Evolutionary conservation across 495 filamentous ascomycete genomes (phyloP).

Genomic region (Bryoglossum gracile): DNA sequence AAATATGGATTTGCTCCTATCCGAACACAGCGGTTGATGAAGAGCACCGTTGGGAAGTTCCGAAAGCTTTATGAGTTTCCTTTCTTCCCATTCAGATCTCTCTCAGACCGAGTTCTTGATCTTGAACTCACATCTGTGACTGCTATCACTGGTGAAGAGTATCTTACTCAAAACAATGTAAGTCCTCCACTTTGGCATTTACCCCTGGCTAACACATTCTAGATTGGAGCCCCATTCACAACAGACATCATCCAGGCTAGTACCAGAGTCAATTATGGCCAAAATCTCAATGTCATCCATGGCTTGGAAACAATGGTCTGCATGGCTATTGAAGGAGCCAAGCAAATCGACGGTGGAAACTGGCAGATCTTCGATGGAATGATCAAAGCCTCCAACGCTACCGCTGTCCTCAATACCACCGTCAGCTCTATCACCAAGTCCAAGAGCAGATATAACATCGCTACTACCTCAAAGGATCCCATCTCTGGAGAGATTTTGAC

Average conservation of each 20-base stretch:
- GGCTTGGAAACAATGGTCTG: constrained; percentile 89
- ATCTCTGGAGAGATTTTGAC: constrained; percentile 12
- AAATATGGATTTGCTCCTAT: constrained; percentile 78
- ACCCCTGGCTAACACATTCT: background rate
- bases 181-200: constrained; percentile 6
- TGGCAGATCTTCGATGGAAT: constrained; percentile 91
- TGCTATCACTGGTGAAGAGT: constrained; percentile 61
- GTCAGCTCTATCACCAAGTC: constrained; percentile 51
- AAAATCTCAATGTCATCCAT: constrained; percentile 78
- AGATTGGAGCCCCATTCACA: constrained; percentile 59
- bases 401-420: constrained; percentile 59
- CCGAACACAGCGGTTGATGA: constrained; percentile 64
- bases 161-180: constrained; percentile 57
- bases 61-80: constrained; percentile 74
- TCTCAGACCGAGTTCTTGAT: constrained; percentile 57
- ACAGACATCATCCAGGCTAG: constrained; percentile 86
- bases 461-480: constrained; percentile 20
- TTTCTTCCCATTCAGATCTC: constrained; percentile 72
- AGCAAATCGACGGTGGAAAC: constrained; percentile 77
- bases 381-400: constrained; percentile 55
- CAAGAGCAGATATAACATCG: constrained; percentile 45
- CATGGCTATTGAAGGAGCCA: constrained; percentile 82
- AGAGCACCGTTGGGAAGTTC: constrained; percentile 63
- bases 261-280: constrained; percentile 92
- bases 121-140: constrained; percentile 60